These are phyloP conservation scores for Cercis canadensis DNA, from an alignment of 306 rosid species.

Conservation along the genomic window DNA sequence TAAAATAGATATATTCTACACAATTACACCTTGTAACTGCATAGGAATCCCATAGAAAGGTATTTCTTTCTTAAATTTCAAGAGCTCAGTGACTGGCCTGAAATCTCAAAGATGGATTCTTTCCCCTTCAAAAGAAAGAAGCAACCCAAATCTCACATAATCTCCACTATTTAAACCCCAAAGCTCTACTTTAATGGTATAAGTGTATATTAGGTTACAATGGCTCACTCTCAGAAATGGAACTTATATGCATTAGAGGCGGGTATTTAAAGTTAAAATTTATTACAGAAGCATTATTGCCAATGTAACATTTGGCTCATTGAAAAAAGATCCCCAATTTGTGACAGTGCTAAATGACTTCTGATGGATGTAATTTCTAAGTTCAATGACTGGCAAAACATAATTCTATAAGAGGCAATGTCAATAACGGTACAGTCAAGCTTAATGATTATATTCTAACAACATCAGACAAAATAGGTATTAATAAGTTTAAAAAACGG, in stretches of 20 bases:
- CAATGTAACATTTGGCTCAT: neutral
- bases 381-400: no score
- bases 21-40: neutral
- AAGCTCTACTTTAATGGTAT: neutral
- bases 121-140: neutral
- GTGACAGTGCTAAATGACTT: no score
- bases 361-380: no score
- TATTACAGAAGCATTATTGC: conserved; percentile 10
- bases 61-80: no score
- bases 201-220: neutral
- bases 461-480: no score
- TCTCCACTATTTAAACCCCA: no score
- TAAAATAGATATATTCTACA: no score
- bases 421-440: no score
- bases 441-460: no score
- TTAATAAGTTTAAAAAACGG: no score
- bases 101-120: neutral
- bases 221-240: neutral
- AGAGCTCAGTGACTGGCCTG: conserved; percentile 6
- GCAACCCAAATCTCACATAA: conserved; percentile 5
- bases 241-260: neutral
- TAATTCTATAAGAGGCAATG: no score
- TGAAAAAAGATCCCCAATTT: conserved; percentile 4
- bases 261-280: conserved; percentile 1
- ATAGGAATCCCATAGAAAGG: no score